These are phyloP conservation scores for Alternaria longipes DNA, from an alignment of 2,329 filamentous ascomycete genomes.

Conservation along the genomic window DNA sequence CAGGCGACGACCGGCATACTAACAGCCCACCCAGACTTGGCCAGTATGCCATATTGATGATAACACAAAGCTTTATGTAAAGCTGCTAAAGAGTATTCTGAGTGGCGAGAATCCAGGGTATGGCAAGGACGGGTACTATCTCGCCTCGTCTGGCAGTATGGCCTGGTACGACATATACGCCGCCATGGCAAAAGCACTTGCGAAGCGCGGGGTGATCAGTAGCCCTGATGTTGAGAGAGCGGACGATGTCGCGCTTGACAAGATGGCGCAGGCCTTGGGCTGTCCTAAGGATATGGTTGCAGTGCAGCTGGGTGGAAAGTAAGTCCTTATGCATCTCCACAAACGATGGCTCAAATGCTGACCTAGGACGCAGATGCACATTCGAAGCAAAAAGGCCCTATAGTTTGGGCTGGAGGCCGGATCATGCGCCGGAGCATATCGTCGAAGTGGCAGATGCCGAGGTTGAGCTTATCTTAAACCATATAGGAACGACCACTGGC, in stretches of 20 bases:
- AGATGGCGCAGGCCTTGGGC: constrained; percentile 48
- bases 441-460: constrained; percentile 58
- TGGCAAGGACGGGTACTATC: constrained; percentile 60
- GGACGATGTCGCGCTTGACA: constrained; percentile 47
- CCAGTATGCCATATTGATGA: constrained; percentile 64
- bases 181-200: constrained; percentile 56
- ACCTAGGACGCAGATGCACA: constrained; percentile 49
- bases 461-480: constrained; percentile 55
- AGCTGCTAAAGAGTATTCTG: constrained; percentile 58
- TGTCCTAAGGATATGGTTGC: not conserved
- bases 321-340: constrained; percentile 25
- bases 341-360: not conserved
- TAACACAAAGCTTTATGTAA: constrained; percentile 58
- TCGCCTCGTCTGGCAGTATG: constrained; percentile 60
- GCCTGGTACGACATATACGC: constrained; percentile 62
- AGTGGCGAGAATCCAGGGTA: constrained; percentile 48
- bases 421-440: constrained; percentile 57
- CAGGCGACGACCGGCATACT: constrained; percentile 40
- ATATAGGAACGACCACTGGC: not conserved
- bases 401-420: constrained; percentile 59
- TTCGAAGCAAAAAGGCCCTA: constrained; percentile 55
- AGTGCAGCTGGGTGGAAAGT: constrained; percentile 58
- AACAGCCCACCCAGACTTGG: constrained; percentile 48
- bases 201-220: constrained; percentile 52
- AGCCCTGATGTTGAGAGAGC: constrained; percentile 51